Conservation (phyloP, 2,329 filamentous ascomycete genomes). For the Ciborinia camelliae region DNA sequence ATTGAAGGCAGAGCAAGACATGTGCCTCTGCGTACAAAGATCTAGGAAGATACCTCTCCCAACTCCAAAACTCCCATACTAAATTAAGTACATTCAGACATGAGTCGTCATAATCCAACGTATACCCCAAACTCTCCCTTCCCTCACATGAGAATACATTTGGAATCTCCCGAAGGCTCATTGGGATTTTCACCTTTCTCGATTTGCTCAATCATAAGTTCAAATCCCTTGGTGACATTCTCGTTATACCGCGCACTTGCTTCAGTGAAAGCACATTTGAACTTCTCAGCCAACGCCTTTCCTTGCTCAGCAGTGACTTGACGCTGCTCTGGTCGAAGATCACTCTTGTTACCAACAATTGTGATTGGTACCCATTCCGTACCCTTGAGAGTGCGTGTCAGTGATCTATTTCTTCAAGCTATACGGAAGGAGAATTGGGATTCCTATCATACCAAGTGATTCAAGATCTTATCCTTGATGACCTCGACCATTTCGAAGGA, state of each 20-base stretch:
- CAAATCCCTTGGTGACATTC: conserved; percentile 89
- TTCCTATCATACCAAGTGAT: conserved; percentile 70
- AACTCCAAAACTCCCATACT: conserved; percentile 17
- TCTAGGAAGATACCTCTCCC: conserved; percentile 18
- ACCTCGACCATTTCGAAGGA: conserved; percentile 98
- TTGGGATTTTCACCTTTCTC: conserved; percentile 91
- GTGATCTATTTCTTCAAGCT: conserved; percentile 13
- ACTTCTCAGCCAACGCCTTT: conserved; percentile 77
- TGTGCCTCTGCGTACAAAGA: neutral
- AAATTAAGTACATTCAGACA: conserved; percentile 12
- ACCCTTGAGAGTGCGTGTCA: conserved; percentile 56
- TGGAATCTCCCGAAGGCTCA: conserved; percentile 74
- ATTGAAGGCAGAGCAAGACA: conserved; percentile 6
- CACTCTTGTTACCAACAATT: conserved; percentile 95
- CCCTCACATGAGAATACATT: conserved; percentile 79
- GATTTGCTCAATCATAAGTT: conserved; percentile 89
- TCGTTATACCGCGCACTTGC: conserved; percentile 91
- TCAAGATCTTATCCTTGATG: conserved; percentile 94
- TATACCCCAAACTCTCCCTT: neutral
- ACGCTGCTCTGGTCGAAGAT: conserved; percentile 86
- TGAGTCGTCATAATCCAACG: conserved; percentile 15
- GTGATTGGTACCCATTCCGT: conserved; percentile 90
- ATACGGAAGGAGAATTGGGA: neutral
- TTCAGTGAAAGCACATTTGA: conserved; percentile 92
- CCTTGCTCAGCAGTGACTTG: conserved; percentile 86